Evolutionary conservation across 192 early-diverging fungal genomes (phyloP).

Genomic region (Jimgerdemannia lactiflua): DNA sequence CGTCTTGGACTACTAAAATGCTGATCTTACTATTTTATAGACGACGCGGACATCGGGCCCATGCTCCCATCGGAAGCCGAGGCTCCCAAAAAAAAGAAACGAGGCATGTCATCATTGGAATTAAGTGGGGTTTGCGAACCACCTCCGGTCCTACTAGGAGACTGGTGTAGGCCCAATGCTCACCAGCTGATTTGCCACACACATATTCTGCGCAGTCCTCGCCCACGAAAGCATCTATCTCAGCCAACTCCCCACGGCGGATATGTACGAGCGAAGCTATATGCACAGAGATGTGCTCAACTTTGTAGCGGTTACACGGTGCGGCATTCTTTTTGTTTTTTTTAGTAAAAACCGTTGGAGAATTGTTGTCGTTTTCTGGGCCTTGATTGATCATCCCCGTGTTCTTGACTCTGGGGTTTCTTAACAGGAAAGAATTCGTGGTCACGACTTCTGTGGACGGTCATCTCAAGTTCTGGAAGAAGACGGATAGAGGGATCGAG

Average conservation of each 20-base stretch:
- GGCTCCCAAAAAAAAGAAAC: neutral
- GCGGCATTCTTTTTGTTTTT: slow-evolving; percentile 10
- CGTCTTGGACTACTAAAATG: neutral
- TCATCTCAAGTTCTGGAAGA: slow-evolving; percentile 99
- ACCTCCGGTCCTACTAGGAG: neutral
- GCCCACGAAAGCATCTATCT: slow-evolving; percentile 76
- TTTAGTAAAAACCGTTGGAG: neutral
- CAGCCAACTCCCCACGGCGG: slow-evolving; percentile 76
- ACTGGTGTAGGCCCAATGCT: neutral
- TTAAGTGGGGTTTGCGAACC: neutral
- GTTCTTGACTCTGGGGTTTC: neutral
- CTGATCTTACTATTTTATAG: neutral
- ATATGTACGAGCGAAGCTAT: slow-evolving; percentile 92
- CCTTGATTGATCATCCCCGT: neutral
- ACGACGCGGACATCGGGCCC: neutral
- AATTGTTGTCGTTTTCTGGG: neutral
- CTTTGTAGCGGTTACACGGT: slow-evolving; percentile 71
- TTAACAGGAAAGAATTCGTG: slow-evolving; percentile 79
- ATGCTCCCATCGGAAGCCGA: neutral
- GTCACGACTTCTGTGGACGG: slow-evolving; percentile 95
- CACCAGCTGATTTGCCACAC: neutral
- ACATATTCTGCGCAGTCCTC: slow-evolving; percentile 27
- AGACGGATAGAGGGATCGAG: slow-evolving; percentile 87
- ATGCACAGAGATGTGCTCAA: slow-evolving; percentile 96
- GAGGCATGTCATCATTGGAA: neutral